phyloP scores from a whole-genome alignment of 176 grass and related monocot genomes.

The Ensete glaucum region DNA sequence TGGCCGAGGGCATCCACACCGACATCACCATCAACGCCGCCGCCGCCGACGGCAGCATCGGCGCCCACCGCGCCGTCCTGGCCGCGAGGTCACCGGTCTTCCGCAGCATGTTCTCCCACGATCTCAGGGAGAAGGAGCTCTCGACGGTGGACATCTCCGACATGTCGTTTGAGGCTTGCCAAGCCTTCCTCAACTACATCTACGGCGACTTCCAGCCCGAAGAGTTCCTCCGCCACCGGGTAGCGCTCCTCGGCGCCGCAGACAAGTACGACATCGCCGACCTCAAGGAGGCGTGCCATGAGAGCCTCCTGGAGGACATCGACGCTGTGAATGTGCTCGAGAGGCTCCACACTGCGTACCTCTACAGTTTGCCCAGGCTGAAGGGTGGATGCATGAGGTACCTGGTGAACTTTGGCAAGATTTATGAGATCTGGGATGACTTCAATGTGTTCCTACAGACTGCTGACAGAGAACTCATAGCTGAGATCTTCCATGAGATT shows the following conservation, averaged over 20 bases:
- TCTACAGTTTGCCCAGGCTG: slow-evolving; percentile 49
- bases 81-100: slow-evolving; percentile 65
- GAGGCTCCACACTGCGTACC: slow-evolving; percentile 49
- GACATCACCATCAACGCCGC: slow-evolving; percentile 84
- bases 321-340: slow-evolving; percentile 62
- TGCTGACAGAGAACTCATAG: slow-evolving; percentile 65
- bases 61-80: slow-evolving; percentile 73
- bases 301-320: slow-evolving; percentile 79
- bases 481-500: slow-evolving; percentile 72
- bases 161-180: slow-evolving; percentile 68
- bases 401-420: slow-evolving; percentile 84
- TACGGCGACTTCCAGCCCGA: slow-evolving; percentile 50
- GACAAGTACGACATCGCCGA: slow-evolving; percentile 88
- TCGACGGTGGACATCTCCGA: slow-evolving; percentile 72
- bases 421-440: slow-evolving; percentile 77
- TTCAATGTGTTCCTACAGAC: slow-evolving; percentile 55
- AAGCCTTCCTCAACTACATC: slow-evolving; percentile 74
- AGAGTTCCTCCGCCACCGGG: slow-evolving; percentile 63
- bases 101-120: slow-evolving; percentile 91
- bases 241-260: slow-evolving; percentile 68
- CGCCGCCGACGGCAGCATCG: slow-evolving; percentile 45
- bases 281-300: slow-evolving; percentile 71
- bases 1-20: slow-evolving; percentile 60
- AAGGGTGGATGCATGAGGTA: slow-evolving; percentile 72
- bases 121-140: slow-evolving; percentile 80